Conservation (phyloP, 1,284 basidiomycete species). For the Exsudoporus floridanus region DNA sequence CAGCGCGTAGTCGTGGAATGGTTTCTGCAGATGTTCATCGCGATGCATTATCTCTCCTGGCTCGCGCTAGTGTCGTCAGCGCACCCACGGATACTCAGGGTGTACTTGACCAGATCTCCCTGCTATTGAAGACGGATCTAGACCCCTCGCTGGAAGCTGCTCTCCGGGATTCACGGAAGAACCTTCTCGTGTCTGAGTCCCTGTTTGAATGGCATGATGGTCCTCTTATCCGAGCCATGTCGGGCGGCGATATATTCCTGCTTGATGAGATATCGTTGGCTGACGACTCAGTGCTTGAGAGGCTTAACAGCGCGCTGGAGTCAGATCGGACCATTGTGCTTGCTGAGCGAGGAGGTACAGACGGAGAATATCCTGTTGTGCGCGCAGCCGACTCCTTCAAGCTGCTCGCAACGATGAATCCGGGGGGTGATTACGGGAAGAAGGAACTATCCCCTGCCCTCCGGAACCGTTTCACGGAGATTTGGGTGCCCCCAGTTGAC, state of each 20-base stretch:
- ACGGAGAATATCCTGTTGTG: constrained; percentile 68
- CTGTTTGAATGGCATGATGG: constrained; percentile 98
- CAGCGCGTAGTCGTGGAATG: constrained; percentile 77
- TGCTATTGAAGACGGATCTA: constrained; percentile 28
- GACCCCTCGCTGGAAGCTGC: constrained; percentile 32
- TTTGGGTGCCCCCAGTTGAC: constrained; percentile 94
- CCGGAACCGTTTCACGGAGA: constrained; percentile 98
- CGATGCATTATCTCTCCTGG: constrained; percentile 45
- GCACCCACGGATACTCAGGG: constrained; percentile 36
- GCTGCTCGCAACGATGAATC: constrained; percentile 98
- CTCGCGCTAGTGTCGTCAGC: constrained; percentile 39
- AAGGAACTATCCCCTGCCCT: constrained; percentile 97
- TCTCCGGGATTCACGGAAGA: constrained; percentile 44
- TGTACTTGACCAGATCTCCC: constrained; percentile 42
- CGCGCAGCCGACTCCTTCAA: constrained; percentile 74
- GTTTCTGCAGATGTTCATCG: constrained; percentile 47
- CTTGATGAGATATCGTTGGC: constrained; percentile 98
- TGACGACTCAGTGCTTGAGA: constrained; percentile 97
- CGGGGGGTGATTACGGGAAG: constrained; percentile 98
- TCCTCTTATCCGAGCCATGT: constrained; percentile 92
- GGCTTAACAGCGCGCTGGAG: constrained; percentile 96
- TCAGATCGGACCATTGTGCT: constrained; percentile 87
- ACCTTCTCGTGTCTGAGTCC: constrained; percentile 55
- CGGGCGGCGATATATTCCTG: constrained; percentile 80
- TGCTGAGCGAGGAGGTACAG: constrained; percentile 86